These are phyloP conservation scores for Talaromyces wortmannii DNA, from an alignment of 495 filamentous ascomycete species.

Conservation along the genomic window DNA sequence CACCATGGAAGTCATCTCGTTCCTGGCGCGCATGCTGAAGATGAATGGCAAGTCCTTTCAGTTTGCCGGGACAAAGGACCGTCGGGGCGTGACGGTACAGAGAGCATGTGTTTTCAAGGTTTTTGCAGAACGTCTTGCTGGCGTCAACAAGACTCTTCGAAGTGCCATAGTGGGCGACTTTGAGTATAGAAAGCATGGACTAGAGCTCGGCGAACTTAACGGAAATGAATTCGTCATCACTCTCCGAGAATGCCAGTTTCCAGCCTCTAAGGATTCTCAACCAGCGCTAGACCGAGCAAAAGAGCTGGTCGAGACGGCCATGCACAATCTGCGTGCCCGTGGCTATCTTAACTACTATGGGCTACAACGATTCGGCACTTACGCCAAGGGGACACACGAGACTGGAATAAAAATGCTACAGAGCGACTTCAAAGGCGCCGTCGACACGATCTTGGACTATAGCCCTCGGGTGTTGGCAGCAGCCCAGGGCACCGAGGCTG, in stretches of 20 bases:
- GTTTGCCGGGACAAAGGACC: slow-evolving; percentile 92
- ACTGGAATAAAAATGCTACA: slow-evolving; percentile 79
- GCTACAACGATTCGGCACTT: slow-evolving; percentile 88
- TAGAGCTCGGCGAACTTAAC: slow-evolving; percentile 73
- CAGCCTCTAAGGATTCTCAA: slow-evolving; percentile 35
- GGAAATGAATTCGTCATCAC: slow-evolving; percentile 94
- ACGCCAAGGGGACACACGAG: slow-evolving; percentile 70
- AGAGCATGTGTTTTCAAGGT: slow-evolving; percentile 67
- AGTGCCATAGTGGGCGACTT: slow-evolving; percentile 56
- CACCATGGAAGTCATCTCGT: slow-evolving; percentile 85
- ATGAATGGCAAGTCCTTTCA: slow-evolving; percentile 63
- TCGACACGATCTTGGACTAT: slow-evolving; percentile 65
- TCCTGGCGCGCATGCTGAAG: slow-evolving; percentile 61
- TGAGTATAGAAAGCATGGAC: slow-evolving; percentile 60
- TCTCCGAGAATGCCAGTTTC: slow-evolving; percentile 70
- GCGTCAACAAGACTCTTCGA: slow-evolving; percentile 54
- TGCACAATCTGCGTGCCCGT: slow-evolving; percentile 46
- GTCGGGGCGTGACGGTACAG: slow-evolving; percentile 81
- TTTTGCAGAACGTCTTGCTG: slow-evolving; percentile 52
- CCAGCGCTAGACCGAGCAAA: slow-evolving; percentile 33
- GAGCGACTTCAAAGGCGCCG: slow-evolving; percentile 70
- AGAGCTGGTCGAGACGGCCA: slow-evolving; percentile 47
- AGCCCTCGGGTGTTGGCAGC: slow-evolving; percentile 40
- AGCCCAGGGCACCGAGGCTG: slow-evolving; percentile 13
- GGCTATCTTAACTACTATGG: slow-evolving; percentile 98